Percentiles rank a stretch among this genome's conserved stretches.
Conservation (phyloP, 169 alveolate genomes). For the Eimeria acervulina region DNA sequence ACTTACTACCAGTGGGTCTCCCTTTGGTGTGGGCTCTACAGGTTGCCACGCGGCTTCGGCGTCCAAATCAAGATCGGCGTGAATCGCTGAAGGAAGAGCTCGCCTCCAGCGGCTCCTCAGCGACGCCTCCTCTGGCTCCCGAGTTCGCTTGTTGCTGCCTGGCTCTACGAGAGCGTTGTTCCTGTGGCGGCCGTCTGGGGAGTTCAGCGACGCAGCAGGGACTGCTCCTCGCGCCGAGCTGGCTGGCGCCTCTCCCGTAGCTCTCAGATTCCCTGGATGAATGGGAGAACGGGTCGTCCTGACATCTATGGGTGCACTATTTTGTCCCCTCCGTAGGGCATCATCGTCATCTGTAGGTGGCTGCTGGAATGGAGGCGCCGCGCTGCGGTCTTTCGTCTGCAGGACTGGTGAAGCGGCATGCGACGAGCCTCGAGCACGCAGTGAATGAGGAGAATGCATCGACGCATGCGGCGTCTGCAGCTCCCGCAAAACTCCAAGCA, state of each 20-base stretch:
- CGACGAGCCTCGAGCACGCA: constrained; percentile 48
- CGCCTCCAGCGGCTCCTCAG: constrained; percentile 49
- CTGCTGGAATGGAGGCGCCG: background rate
- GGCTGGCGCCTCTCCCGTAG: background rate
- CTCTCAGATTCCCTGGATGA: background rate
- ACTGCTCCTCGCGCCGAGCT: constrained; percentile 1
- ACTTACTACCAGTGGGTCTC: constrained; percentile 18
- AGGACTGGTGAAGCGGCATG: constrained; percentile 41
- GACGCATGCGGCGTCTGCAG: constrained; percentile 68
- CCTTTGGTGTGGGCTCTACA: constrained; percentile 4
- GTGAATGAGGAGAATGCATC: constrained; percentile 72
- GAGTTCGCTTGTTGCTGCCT: constrained; percentile 58
- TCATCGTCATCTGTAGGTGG: background rate
- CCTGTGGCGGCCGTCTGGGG: constrained; percentile 37
- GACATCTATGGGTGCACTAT: background rate
- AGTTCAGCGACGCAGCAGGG: background rate
- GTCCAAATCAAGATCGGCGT: constrained; percentile 66
- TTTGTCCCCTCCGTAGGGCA: constrained; percentile 15
- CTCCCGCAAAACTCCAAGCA: constrained; percentile 41
- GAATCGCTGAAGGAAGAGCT: background rate
- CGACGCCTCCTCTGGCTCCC: background rate
- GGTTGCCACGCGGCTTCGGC: constrained; percentile 62
- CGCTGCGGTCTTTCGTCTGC: background rate
- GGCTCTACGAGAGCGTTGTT: constrained; percentile 7
- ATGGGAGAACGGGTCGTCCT: background rate